Percentiles rank a stretch among this genome's conserved stretches.
phyloP scores from a whole-genome alignment of 169 alveolate species.

The Ichthyophthirius multifiliis region DNA sequence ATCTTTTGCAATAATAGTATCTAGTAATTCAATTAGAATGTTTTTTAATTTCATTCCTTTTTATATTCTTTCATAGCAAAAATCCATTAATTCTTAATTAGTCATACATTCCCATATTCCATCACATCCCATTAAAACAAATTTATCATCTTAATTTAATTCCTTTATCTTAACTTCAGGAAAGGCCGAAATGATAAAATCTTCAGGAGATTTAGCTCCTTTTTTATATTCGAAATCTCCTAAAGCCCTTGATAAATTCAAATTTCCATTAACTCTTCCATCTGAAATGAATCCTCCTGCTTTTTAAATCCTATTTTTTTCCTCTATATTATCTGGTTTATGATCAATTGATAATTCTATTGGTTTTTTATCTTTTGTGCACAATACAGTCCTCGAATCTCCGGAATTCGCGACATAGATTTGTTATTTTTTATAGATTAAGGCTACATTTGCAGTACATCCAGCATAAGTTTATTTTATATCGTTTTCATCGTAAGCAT shows the following conservation, averaged over 20 bases:
- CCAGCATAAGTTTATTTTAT: constrained; percentile 55
- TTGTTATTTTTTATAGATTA: constrained; percentile 46
- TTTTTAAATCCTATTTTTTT: constrained; percentile 71
- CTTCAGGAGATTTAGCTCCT: constrained; percentile 52
- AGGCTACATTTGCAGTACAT: constrained; percentile 75
- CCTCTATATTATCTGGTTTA: constrained; percentile 83
- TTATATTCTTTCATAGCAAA: constrained; percentile 31
- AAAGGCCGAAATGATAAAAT: constrained; percentile 52
- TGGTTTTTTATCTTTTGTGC: constrained; percentile 41
- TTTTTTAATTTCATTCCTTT: not conserved
- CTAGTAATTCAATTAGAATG: constrained; percentile 16
- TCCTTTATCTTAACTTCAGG: constrained; percentile 73
- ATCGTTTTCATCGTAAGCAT: not conserved
- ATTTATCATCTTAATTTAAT: constrained; percentile 47
- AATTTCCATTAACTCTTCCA: constrained; percentile 69
- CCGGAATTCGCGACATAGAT: constrained; percentile 87
- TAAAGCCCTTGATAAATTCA: constrained; percentile 74
- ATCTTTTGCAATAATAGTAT: constrained; percentile 17
- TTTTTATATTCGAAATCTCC: constrained; percentile 84
- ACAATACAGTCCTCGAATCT: constrained; percentile 85
- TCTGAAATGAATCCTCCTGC: constrained; percentile 87
- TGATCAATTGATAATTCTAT: constrained; percentile 79
- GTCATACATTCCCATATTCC: constrained; percentile 87
- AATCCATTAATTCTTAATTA: constrained; percentile 63
- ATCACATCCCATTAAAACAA: constrained; percentile 85